phyloP scores from a whole-genome alignment of 2,329 filamentous ascomycete species.

The Emergomyces orientalis region DNA sequence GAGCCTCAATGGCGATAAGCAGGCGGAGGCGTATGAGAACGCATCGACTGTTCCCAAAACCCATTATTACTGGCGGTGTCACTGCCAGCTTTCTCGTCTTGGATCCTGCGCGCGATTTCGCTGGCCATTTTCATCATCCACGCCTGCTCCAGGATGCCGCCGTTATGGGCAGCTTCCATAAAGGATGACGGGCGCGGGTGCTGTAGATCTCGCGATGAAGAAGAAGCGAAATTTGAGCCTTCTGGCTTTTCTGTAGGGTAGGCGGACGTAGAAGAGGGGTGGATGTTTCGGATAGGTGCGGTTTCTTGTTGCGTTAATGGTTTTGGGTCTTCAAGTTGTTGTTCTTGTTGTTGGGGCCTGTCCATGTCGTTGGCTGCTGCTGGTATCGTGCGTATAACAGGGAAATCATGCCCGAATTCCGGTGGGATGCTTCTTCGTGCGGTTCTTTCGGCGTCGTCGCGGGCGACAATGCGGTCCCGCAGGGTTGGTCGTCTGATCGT shows the following conservation, averaged over 20 bases:
- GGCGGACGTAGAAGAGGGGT: background rate
- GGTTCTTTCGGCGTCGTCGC: slow-evolving; percentile 18
- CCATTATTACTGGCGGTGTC: slow-evolving; percentile 25
- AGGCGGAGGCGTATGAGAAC: slow-evolving; percentile 35
- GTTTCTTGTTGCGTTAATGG: background rate
- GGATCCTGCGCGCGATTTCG: slow-evolving; percentile 75
- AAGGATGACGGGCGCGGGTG: slow-evolving; percentile 7
- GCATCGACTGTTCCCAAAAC: slow-evolving; percentile 30
- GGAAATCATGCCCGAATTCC: slow-evolving; percentile 18
- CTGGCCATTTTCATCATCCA: slow-evolving; percentile 64
- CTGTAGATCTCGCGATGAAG: slow-evolving; percentile 2
- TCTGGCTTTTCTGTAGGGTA: background rate
- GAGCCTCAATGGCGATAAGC: slow-evolving; percentile 38
- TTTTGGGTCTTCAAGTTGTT: background rate
- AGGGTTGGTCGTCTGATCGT: slow-evolving; percentile 27
- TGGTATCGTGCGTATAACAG: background rate
- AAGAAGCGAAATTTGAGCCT: background rate
- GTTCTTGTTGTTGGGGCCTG: background rate
- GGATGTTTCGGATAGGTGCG: slow-evolving; percentile 1
- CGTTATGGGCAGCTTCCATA: slow-evolving; percentile 15
- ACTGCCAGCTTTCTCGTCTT: slow-evolving; percentile 62
- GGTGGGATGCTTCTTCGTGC: slow-evolving; percentile 20
- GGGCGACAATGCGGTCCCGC: slow-evolving; percentile 25
- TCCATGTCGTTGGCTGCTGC: slow-evolving; percentile 1
- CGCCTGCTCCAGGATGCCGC: slow-evolving; percentile 38